Conservation (phyloP, 257 asterid genomes). For the Solanum clarkiae region DNA sequence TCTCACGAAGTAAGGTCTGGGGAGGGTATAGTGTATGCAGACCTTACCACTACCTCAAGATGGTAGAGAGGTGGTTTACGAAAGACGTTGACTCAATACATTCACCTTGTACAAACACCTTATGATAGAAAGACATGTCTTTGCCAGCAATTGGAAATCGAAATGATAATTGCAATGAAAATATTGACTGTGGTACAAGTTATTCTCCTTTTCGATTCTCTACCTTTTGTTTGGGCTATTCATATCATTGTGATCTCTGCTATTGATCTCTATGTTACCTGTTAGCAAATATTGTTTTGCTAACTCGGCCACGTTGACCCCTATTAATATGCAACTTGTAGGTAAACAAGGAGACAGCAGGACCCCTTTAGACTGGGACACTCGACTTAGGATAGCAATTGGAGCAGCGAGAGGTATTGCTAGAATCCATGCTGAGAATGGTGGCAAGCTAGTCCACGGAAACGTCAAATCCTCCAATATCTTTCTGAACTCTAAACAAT, state of each 20-base stretch:
- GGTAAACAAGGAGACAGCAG: constrained; percentile 47
- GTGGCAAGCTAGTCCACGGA: constrained; percentile 65
- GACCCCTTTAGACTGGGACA: constrained; percentile 56
- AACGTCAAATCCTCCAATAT: constrained; percentile 66
- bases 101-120: neutral
- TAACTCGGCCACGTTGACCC: neutral
- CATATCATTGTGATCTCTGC: neutral
- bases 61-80: too few species aligned
- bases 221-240: neutral
- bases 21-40: too few species aligned
- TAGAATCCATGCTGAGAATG: constrained; percentile 48
- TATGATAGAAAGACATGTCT: neutral
- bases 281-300: neutral
- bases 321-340: constrained; percentile 5
- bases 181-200: neutral
- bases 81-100: too few species aligned
- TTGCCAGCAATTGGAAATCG: neutral
- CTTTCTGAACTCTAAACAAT: constrained; percentile 45
- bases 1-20: too few species aligned
- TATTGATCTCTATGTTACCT: neutral
- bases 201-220: neutral
- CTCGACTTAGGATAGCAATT: constrained; percentile 46
- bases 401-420: constrained; percentile 80
- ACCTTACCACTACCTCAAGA: too few species aligned
- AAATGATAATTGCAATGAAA: neutral